Percentiles rank a stretch among this genome's conserved stretches.
Evolutionary conservation across 179 eudicot genomes (phyloP).

Genomic region (Vitellaria paradoxa): DNA sequence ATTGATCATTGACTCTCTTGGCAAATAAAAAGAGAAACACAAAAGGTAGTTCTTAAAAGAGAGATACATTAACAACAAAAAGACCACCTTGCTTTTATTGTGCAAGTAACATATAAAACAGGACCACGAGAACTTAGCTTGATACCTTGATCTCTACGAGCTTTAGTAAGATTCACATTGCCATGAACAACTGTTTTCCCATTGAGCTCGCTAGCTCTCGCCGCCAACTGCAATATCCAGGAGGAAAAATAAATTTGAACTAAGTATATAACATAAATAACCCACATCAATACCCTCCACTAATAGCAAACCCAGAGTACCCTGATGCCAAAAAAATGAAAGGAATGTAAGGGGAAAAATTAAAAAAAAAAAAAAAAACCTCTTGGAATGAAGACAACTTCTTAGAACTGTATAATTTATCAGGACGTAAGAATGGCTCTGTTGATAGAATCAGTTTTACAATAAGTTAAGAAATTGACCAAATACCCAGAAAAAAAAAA

Average conservation of each 20-base stretch:
- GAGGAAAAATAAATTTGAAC: neutral
- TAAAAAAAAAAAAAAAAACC: conserved; percentile 20
- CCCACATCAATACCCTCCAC: neutral
- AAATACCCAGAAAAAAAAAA: too few species aligned
- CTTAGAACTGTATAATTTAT: neutral
- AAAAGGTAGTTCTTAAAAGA: neutral
- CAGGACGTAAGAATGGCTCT: conserved; percentile 1
- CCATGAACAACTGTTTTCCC: conserved; percentile 33
- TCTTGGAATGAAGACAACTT: conserved; percentile 22
- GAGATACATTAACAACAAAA: too few species aligned
- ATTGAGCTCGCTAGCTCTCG: conserved; percentile 36
- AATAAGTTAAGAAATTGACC: neutral
- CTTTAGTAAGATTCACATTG: conserved; percentile 16
- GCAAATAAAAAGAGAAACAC: neutral
- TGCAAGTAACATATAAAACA: neutral
- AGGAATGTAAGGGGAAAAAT: neutral
- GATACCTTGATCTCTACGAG: conserved; percentile 33
- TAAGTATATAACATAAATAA: too few species aligned
- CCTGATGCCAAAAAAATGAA: too few species aligned
- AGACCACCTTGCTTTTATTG: neutral
- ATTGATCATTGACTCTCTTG: neutral
- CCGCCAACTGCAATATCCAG: conserved; percentile 35
- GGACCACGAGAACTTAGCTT: neutral
- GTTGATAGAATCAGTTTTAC: neutral
- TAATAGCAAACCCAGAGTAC: neutral